Evolutionary conservation across 2,329 filamentous ascomycete genomes (phyloP).

Genomic region (Talaromyces piceae): DNA sequence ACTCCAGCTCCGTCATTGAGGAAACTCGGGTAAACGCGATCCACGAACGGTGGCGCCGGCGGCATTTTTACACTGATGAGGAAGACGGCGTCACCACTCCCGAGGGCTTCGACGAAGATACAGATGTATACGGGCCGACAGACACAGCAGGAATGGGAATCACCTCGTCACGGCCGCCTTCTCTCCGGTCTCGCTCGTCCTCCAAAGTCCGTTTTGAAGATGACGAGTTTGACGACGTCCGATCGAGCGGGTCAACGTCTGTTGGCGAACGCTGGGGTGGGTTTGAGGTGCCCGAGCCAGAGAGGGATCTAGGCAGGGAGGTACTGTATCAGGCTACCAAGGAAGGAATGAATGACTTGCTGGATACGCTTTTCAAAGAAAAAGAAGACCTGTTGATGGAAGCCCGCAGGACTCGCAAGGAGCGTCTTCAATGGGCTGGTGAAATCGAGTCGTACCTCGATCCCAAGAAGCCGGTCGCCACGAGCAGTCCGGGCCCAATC

Average conservation of each 20-base stretch:
- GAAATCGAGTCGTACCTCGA: constrained; percentile 35
- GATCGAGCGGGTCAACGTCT: constrained; percentile 65
- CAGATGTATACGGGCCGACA: constrained; percentile 34
- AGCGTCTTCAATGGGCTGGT: constrained; percentile 49
- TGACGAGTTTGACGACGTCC: constrained; percentile 57
- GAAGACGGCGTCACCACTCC: constrained; percentile 68
- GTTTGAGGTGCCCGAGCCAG: constrained; percentile 70
- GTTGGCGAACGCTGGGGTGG: constrained; percentile 64
- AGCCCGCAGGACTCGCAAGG: constrained; percentile 54
- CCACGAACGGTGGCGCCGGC: constrained; percentile 65
- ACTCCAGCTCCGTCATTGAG: background rate
- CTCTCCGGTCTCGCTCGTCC: constrained; percentile 61
- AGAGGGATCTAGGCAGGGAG: constrained; percentile 77
- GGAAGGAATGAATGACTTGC: constrained; percentile 84
- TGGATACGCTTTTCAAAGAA: constrained; percentile 76
- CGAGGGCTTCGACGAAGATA: constrained; percentile 48
- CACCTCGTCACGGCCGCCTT: constrained; percentile 34
- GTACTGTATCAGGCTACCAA: constrained; percentile 87
- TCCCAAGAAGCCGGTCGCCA: constrained; percentile 17
- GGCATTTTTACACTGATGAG: constrained; percentile 76
- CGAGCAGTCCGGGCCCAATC: constrained; percentile 12
- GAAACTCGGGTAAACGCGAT: constrained; percentile 37
- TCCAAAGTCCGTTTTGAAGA: constrained; percentile 74
- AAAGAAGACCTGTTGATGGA: constrained; percentile 70
- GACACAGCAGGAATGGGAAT: constrained; percentile 44